Conservation (phyloP, 768 basidiomycete genomes). For the Dentipellis fragilis region DNA sequence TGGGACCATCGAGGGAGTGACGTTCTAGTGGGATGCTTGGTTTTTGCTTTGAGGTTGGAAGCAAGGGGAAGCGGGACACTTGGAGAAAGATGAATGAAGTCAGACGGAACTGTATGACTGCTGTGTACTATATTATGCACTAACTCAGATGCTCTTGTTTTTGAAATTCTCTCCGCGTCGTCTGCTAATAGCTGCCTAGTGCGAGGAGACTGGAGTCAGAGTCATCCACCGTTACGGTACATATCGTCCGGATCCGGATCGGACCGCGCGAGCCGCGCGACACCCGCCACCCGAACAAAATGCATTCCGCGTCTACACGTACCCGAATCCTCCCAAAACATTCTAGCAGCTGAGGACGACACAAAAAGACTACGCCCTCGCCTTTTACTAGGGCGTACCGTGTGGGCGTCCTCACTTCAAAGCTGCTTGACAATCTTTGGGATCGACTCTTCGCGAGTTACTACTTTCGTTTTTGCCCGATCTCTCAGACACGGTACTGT, state of each 20-base stretch:
- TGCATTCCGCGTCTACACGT: background rate
- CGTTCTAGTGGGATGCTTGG: background rate
- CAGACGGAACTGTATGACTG: too few species aligned
- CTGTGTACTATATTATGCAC: too few species aligned
- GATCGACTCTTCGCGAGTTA: slow-evolving; percentile 12
- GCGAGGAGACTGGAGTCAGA: too few species aligned
- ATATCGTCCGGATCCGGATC: too few species aligned
- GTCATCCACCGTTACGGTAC: too few species aligned
- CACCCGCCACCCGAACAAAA: background rate
- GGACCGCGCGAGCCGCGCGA: background rate
- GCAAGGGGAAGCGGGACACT: too few species aligned
- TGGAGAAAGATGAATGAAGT: too few species aligned
- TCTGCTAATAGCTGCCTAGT: too few species aligned
- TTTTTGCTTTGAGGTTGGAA: too few species aligned
- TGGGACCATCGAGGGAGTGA: slow-evolving; percentile 17
- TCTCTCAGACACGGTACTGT: background rate
- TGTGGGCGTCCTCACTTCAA: slow-evolving; percentile 26
- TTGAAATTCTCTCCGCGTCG: too few species aligned
- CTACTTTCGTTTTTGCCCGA: background rate
- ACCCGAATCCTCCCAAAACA: background rate
- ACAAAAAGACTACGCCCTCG: slow-evolving; percentile 41
- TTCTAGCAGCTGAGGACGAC: slow-evolving; percentile 2
- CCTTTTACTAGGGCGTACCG: slow-evolving; percentile 63
- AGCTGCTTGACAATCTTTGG: slow-evolving; percentile 11
- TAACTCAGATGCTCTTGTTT: too few species aligned